Evolutionary conservation across 768 basidiomycete genomes (phyloP).

Genomic region (Trametes villosa): DNA sequence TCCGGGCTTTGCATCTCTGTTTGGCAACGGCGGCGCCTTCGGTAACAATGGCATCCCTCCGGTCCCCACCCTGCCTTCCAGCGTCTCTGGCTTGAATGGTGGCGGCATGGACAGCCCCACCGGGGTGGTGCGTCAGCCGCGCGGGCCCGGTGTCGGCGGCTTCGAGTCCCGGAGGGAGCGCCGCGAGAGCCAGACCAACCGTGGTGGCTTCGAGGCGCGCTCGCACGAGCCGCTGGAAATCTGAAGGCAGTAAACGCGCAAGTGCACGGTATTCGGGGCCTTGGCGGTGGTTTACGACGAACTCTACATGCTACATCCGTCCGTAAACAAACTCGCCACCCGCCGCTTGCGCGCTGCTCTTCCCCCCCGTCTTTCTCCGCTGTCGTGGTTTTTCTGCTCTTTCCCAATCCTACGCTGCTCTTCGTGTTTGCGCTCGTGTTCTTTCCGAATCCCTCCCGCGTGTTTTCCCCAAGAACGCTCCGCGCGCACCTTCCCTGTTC

Average conservation of each 20-base stretch:
- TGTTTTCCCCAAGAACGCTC: slow-evolving; percentile 12
- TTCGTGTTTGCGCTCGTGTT: slow-evolving; percentile 1
- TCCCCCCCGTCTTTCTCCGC: slow-evolving; percentile 3
- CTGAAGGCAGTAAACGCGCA: slow-evolving; percentile 39
- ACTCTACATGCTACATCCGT: slow-evolving; percentile 18
- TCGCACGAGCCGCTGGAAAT: slow-evolving; percentile 89
- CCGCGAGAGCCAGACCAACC: slow-evolving; percentile 61
- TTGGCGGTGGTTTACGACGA: slow-evolving; percentile 14
- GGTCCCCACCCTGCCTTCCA: slow-evolving; percentile 76
- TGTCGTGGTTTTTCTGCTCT: background rate
- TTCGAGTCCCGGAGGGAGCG: slow-evolving; percentile 61
- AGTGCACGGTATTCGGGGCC: slow-evolving; percentile 1
- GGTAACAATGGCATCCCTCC: slow-evolving; percentile 62
- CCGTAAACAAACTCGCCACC: slow-evolving; percentile 26
- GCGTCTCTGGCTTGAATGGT: slow-evolving; percentile 49
- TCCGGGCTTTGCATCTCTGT: slow-evolving; percentile 74
- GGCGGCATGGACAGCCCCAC: slow-evolving; percentile 41
- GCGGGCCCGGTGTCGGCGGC: slow-evolving; percentile 80
- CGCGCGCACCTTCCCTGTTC: background rate
- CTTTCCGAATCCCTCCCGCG: background rate
- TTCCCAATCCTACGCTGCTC: slow-evolving; percentile 18
- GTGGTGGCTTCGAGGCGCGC: slow-evolving; percentile 75
- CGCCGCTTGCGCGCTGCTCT: too few species aligned
- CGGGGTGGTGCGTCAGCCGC: slow-evolving; percentile 82
- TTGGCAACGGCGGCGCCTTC: slow-evolving; percentile 50